Evolutionary conservation across 225 moss, liverwort and hornwort genomes (phyloP).

Genomic region (Pleurozium schreberi): DNA sequence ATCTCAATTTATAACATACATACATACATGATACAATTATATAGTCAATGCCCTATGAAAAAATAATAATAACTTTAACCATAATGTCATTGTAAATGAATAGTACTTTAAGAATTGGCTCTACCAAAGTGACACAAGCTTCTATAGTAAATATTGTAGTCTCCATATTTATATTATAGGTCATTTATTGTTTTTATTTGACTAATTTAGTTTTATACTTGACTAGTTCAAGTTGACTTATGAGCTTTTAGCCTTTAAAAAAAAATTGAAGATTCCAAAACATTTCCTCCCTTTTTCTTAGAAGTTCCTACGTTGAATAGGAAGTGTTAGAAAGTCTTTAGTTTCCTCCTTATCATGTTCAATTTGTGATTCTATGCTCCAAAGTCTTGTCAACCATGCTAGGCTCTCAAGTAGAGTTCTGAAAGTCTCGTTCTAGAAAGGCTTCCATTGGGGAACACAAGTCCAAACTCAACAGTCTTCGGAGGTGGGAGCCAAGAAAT

Average conservation of each 20-base stretch:
- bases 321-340: neutral
- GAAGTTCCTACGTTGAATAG: neutral
- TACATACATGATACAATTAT: no score
- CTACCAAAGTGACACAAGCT: fast-evolving
- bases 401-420: neutral
- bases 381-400: neutral
- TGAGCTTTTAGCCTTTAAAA: neutral
- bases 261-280: no score
- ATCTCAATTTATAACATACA: no score
- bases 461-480: neutral
- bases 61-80: neutral
- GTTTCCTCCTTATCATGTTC: neutral
- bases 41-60: fast-evolving
- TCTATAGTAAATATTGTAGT: no score
- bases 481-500: neutral
- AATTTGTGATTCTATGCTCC: neutral
- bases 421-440: neutral
- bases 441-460: neutral
- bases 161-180: no score
- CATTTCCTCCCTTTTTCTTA: neutral
- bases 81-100: neutral
- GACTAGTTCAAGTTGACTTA: neutral
- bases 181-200: neutral
- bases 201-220: neutral
- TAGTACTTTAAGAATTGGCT: neutral